phyloP scores from a whole-genome alignment of 495 filamentous ascomycete species.

The Pyronema omphalodes region DNA sequence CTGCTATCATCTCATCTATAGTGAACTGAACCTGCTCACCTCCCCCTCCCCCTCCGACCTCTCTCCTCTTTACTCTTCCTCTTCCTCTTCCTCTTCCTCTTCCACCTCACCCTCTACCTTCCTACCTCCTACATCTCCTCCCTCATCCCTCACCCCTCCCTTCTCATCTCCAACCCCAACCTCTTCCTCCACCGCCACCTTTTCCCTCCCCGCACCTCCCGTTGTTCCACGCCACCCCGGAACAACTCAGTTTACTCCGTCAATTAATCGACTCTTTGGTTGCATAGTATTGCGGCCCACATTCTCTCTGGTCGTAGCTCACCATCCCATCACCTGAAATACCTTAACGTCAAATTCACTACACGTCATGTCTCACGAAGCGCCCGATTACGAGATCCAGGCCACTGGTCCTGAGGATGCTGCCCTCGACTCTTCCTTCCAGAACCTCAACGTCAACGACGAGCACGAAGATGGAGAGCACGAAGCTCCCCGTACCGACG shows the following conservation, averaged over 20 bases:
- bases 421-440: slow-evolving; percentile 23
- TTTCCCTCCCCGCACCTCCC: slow-evolving; percentile 4
- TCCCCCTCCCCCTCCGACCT: neutral
- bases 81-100: neutral
- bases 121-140: neutral
- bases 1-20: slow-evolving; percentile 5
- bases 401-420: slow-evolving; percentile 18
- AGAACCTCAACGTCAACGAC: slow-evolving; percentile 22
- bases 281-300: neutral
- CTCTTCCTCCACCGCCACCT: slow-evolving; percentile 1
- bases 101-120: neutral
- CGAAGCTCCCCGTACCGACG: slow-evolving; percentile 44
- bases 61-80: neutral
- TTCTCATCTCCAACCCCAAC: neutral
- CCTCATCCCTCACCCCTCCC: neutral
- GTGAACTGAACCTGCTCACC: neutral
- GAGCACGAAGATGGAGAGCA: slow-evolving; percentile 19
- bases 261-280: neutral
- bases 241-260: neutral
- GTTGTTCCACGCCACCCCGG: neutral
- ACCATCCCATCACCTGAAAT: slow-evolving; percentile 2
- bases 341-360: slow-evolving; percentile 11
- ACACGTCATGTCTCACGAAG: slow-evolving; percentile 20
- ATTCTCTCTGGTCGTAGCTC: neutral
- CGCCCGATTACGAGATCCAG: slow-evolving; percentile 6